Evolutionary conservation across 1,139 yeast species (phyloP).

Genomic region (Pichiaceae sp.): DNA sequence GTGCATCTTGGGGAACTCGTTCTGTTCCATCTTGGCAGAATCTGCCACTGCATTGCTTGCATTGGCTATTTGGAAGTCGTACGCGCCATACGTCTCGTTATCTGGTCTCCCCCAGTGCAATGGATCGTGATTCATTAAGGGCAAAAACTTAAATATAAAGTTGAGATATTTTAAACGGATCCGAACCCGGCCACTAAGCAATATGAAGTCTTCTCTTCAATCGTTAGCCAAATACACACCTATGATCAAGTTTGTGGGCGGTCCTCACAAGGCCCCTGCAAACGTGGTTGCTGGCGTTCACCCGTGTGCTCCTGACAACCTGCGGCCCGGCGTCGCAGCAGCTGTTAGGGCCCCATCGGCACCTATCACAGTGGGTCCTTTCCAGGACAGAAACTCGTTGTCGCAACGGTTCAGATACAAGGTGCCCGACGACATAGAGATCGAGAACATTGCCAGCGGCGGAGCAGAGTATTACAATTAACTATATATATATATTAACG

Average conservation of each 20-base stretch:
- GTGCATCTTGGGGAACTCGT: conserved; percentile 60
- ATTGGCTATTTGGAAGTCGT: conserved; percentile 65
- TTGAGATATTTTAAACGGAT: too few relatives aligned
- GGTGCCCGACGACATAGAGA: conserved; percentile 55
- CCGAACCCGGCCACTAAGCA: too few relatives aligned
- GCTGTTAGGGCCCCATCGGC: conserved; percentile 25
- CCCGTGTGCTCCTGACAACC: conserved; percentile 46
- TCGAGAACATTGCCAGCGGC: conserved; percentile 65
- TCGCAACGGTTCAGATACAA: conserved; percentile 66
- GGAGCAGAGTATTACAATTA: conserved; percentile 46
- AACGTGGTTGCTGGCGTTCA: conserved; percentile 24
- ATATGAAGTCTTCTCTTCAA: conserved; percentile 27
- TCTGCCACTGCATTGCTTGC: conserved; percentile 25
- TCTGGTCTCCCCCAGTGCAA: conserved; percentile 93
- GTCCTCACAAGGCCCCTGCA: conserved; percentile 25
- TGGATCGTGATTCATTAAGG: conserved; percentile 87
- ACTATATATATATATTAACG: neutral
- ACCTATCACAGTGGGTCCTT: conserved; percentile 19
- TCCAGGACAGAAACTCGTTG: conserved; percentile 49
- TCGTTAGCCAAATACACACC: conserved; percentile 35
- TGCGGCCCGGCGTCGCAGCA: conserved; percentile 34
- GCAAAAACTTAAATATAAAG: too few relatives aligned
- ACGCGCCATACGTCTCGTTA: conserved; percentile 70
- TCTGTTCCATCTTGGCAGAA: conserved; percentile 5
- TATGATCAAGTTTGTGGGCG: conserved; percentile 56